phyloP scores from a whole-genome alignment of 1,284 basidiomycete species.

The Fomitopsis betulina region DNA sequence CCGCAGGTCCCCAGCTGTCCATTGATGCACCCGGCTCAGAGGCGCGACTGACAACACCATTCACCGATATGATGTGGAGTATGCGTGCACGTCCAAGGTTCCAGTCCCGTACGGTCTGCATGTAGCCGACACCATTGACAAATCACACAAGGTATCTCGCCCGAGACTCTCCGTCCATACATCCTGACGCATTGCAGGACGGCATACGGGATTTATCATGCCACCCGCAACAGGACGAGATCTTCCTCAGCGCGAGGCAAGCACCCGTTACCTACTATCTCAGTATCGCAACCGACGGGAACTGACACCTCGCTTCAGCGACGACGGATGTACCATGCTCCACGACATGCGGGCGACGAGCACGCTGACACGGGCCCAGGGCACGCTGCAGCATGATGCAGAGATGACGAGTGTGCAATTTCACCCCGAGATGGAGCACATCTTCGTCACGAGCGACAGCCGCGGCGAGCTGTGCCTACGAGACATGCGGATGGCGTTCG shows the following conservation, averaged over 20 bases:
- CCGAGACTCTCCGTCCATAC: neutral
- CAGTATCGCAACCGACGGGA: neutral
- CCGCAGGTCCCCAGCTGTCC: neutral
- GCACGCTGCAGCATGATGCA: constrained; percentile 42
- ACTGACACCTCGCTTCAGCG: constrained; percentile 31
- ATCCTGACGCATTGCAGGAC: constrained; percentile 36
- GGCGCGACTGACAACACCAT: constrained; percentile 59
- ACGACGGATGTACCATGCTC: constrained; percentile 61
- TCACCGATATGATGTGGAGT: constrained; percentile 49
- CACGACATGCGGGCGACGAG: constrained; percentile 46
- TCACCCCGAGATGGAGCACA: constrained; percentile 58
- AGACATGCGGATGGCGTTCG: constrained; percentile 77
- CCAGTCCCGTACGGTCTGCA: constrained; percentile 12
- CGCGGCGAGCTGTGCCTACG: constrained; percentile 56
- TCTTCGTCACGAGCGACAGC: constrained; percentile 63
- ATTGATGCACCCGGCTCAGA: constrained; percentile 29
- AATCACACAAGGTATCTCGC: neutral
- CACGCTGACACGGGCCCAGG: constrained; percentile 36
- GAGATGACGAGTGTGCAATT: constrained; percentile 61
- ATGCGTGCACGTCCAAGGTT: constrained; percentile 16
- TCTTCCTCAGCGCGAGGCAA: constrained; percentile 65
- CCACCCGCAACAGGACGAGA: constrained; percentile 58
- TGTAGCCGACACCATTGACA: constrained; percentile 18
- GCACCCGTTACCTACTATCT: neutral
- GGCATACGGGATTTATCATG: constrained; percentile 57